Base-by-base conservation (phyloP, 257 asterid species). In the Gentiana macrophylla region DNA sequence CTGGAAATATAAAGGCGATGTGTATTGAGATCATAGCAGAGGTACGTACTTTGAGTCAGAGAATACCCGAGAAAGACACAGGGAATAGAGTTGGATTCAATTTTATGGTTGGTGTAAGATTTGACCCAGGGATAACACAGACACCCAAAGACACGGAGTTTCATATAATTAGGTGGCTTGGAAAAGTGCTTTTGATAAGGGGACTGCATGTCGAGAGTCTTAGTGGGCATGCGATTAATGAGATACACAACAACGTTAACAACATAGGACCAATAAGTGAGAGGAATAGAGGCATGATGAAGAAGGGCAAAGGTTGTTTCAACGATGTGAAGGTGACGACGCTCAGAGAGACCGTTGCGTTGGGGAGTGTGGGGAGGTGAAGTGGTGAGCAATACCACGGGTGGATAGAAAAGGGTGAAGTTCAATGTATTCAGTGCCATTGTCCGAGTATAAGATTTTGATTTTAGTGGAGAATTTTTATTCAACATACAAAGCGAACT, bases 401-500 rank as follows among this genome's bases (percentile, higher is more conserved):
- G 43, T 53, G n/a, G 10, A 7, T 2, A 10, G 35, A 24, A 33
- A 33, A 11, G 5, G 3, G 24, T 4, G n/a, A 2, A 53, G n/a
- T 43, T 33, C 1, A 10, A 1, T 35, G 10, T 54, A 67, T 55
- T 61, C 51, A 1, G 45, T 41, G 3, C 55, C 67, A 61, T 48
- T 53, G 8, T 61, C 13, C 32, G 52, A 46, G 12, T 55, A 43
- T 0, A 61, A 13, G 3, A 55, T 49, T 0, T 12, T 12, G 6
- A 50, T 61, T 5, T 2, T 0, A 3, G 32, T 38, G 3, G 4
- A 3, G 2, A 54, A 67, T 3, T 59, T 5, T 1, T 48, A 46
- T 35, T 54, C 66, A 3, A 66, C 62, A 1, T 59, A 34, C 2
- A 24, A 35, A 12, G 58, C 52, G 13, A 57, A 66, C 4, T 12